Conservation (phyloP, 2,329 filamentous ascomycete species). For the Trichoderma koningiopsis region DNA sequence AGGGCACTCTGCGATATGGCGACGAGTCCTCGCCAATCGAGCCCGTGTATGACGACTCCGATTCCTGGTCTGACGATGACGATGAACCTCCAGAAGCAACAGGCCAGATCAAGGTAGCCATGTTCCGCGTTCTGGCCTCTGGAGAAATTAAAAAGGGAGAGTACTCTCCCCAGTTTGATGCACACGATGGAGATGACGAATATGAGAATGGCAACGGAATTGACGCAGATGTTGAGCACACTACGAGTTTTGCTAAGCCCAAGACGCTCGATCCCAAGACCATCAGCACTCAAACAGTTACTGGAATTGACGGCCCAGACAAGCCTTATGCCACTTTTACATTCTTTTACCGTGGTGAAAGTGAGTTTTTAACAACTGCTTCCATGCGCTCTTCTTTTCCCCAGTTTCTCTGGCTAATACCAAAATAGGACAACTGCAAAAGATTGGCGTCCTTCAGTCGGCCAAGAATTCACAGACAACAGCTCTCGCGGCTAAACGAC, state of each 20-base stretch:
- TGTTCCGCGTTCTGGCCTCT: conserved; percentile 92
- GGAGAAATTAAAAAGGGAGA: conserved; percentile 98
- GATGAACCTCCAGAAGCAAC: conserved; percentile 92
- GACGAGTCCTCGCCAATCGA: conserved; percentile 76
- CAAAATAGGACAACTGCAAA: conserved; percentile 79
- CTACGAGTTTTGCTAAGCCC: conserved; percentile 95
- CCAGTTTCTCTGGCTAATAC: conserved; percentile 28
- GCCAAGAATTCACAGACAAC: conserved; percentile 66
- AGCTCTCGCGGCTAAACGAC: conserved; percentile 68
- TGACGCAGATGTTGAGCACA: conserved; percentile 89
- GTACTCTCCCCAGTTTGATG: conserved; percentile 96
- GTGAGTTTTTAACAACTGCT: conserved; percentile 54
- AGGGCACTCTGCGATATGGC: conserved; percentile 76
- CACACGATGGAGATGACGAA: conserved; percentile 90
- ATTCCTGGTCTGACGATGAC: conserved; percentile 75
- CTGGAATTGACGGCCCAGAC: conserved; percentile 92
- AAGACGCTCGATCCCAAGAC: conserved; percentile 95
- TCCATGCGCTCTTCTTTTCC: background rate
- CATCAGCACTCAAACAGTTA: conserved; percentile 99
- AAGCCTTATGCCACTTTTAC: conserved; percentile 97
- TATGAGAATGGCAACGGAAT: conserved; percentile 57
- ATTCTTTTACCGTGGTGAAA: conserved; percentile 94
- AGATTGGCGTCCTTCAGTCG: conserved; percentile 85
- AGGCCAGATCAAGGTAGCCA: conserved; percentile 95
- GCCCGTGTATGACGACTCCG: conserved; percentile 66